Percentiles rank a stretch among this genome's conserved stretches.
Evolutionary conservation across 306 rosid species (phyloP).

Genomic region (Sophora flavescens): DNA sequence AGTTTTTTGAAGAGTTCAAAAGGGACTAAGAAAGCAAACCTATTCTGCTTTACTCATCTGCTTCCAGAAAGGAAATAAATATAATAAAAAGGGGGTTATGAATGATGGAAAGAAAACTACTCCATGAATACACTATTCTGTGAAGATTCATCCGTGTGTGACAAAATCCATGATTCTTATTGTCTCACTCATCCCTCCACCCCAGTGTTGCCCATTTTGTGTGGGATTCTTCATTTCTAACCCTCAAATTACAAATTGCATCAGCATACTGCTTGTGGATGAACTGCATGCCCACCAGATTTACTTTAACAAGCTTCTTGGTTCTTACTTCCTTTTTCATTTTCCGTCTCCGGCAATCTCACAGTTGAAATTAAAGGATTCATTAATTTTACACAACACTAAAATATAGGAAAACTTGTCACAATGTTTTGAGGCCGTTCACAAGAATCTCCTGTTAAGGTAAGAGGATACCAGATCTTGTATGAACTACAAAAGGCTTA

Average conservation of each 20-base stretch:
- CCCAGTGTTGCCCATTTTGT: not conserved
- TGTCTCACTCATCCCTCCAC: not conserved
- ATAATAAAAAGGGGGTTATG: not conserved
- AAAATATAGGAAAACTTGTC: not conserved
- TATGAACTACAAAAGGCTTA: not conserved
- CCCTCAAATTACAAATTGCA: slow-evolving; percentile 18
- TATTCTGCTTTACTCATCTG: not conserved
- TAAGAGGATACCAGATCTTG: not conserved
- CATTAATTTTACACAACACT: not conserved
- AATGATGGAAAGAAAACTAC: not conserved
- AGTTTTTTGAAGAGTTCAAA: not conserved
- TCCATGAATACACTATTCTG: not conserved
- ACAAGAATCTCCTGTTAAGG: not conserved
- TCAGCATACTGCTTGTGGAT: slow-evolving; percentile 20
- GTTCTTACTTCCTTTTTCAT: not conserved
- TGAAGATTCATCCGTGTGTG: not conserved
- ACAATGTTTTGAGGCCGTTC: not conserved
- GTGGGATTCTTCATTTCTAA: not conserved
- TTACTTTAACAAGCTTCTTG: not conserved
- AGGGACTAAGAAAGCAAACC: slow-evolving; percentile 6
- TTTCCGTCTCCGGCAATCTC: not conserved
- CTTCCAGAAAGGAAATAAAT: not conserved
- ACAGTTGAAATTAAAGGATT: not conserved
- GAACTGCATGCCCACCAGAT: not conserved
- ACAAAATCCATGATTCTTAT: not conserved